Percentiles rank a stretch among this genome's conserved stretches.
phyloP scores from a whole-genome alignment of 305 asterid species.

The Coffea humblotiana region DNA sequence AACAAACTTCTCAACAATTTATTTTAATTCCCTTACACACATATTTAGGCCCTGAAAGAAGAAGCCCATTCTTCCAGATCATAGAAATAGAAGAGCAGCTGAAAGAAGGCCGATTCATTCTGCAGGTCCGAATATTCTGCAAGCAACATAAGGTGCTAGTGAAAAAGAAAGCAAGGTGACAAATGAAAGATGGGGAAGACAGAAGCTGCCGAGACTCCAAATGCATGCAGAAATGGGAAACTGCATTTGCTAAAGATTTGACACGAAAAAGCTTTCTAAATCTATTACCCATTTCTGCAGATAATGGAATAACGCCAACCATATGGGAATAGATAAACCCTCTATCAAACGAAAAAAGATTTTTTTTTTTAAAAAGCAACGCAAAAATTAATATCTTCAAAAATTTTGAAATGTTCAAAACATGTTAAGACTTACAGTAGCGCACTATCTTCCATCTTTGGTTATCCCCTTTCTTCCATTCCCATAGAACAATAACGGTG shows the following conservation, averaged over 20 bases:
- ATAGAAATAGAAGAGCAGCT: not conserved
- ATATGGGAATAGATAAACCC: not conserved
- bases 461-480: conserved; percentile 80
- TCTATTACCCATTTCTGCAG: not conserved
- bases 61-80: not conserved
- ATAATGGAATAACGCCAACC: not conserved
- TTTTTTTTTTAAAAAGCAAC: too few relatives aligned
- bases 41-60: not conserved
- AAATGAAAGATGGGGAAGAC: not conserved
- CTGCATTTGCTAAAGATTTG: not conserved
- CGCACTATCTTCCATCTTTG: conserved; percentile 81
- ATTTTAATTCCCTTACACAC: not conserved
- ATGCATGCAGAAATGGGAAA: not conserved
- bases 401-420: not conserved
- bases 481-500: conserved; percentile 71
- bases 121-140: conserved; percentile 11
- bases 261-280: not conserved
- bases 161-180: not conserved
- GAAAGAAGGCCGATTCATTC: not conserved
- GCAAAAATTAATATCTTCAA: not conserved
- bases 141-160: not conserved
- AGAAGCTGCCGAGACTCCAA: not conserved
- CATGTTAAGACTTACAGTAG: conserved; percentile 37
- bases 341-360: not conserved
- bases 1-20: not conserved